These are phyloP conservation scores for Pythium oligandrum DNA, from an alignment of 352 stramenopile species.

Conservation along the genomic window DNA sequence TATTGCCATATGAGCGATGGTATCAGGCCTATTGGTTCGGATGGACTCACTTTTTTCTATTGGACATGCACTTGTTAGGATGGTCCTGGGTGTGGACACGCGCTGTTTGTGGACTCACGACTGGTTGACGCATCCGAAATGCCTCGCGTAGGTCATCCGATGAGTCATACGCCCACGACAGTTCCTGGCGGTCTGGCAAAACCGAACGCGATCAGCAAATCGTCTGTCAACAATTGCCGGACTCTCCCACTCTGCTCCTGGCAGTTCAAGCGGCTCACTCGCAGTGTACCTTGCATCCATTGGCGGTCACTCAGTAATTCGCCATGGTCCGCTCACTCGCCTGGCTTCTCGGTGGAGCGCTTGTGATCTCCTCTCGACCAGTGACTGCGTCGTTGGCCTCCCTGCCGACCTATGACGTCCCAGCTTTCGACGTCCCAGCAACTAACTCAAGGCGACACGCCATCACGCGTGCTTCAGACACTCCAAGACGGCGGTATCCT, in stretches of 20 bases:
- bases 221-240: constrained; percentile 3
- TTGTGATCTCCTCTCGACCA: not conserved
- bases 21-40: no score
- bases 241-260: not conserved
- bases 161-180: no score
- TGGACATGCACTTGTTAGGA: no score
- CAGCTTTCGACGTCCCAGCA: constrained; percentile 25
- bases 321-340: not conserved
- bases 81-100: no score
- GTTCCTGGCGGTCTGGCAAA: no score
- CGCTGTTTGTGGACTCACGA: no score
- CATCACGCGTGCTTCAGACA: constrained; percentile 25
- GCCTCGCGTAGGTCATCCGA: no score
- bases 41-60: no score
- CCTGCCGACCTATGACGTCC: constrained; percentile 4
- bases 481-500: constrained; percentile 40
- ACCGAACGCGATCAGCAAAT: no score
- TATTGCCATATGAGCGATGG: no score
- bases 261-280: not conserved
- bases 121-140: no score
- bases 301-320: not conserved
- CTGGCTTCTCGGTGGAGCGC: no score
- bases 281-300: not conserved
- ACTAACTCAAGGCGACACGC: constrained; percentile 25
- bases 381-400: not conserved